phyloP scores from a whole-genome alignment of 768 basidiomycete genomes.

The Podaxis mareebaensis region DNA sequence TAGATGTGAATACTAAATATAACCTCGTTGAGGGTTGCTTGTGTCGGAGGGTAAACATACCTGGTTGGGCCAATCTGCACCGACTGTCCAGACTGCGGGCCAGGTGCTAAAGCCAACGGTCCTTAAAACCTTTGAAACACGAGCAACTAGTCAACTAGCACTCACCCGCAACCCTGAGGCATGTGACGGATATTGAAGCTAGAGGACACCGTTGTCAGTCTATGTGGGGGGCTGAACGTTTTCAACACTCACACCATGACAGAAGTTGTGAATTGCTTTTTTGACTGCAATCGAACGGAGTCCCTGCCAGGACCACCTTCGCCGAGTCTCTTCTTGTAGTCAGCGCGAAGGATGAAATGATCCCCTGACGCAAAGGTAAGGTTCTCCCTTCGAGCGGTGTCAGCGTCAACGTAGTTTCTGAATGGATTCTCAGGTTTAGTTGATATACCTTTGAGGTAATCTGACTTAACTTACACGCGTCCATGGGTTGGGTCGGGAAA shows the following conservation, averaged over 20 bases:
- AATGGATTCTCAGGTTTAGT: not conserved
- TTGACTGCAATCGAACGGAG: conserved; percentile 56
- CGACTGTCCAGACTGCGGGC: conserved; percentile 47
- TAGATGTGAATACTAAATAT: conserved; percentile 22
- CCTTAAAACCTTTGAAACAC: conserved; percentile 1
- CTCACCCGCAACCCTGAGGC: conserved; percentile 55
- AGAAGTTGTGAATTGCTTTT: conserved; percentile 50
- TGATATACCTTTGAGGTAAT: not conserved
- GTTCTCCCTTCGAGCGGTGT: conserved; percentile 52
- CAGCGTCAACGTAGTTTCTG: conserved; percentile 46
- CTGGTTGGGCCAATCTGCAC: conserved; percentile 38
- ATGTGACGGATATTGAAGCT: conserved; percentile 47
- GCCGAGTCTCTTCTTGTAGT: conserved; percentile 47
- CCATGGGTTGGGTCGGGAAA: conserved; percentile 66
- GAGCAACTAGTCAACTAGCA: conserved; percentile 14
- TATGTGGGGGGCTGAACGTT: not conserved
- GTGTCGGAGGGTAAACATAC: conserved; percentile 23
- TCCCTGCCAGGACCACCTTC: conserved; percentile 55
- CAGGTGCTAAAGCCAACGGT: conserved; percentile 31
- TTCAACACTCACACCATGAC: conserved; percentile 48
- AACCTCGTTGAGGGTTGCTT: not conserved
- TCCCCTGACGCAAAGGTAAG: conserved; percentile 56
- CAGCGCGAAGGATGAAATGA: conserved; percentile 57
- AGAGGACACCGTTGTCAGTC: not conserved
- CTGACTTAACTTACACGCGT: conserved; percentile 48